Percentiles rank a stretch among this genome's conserved stretches.
These are phyloP conservation scores for Candida labiduridarum DNA, from an alignment of 1,139 yeast genomes.

Conservation along the genomic window DNA sequence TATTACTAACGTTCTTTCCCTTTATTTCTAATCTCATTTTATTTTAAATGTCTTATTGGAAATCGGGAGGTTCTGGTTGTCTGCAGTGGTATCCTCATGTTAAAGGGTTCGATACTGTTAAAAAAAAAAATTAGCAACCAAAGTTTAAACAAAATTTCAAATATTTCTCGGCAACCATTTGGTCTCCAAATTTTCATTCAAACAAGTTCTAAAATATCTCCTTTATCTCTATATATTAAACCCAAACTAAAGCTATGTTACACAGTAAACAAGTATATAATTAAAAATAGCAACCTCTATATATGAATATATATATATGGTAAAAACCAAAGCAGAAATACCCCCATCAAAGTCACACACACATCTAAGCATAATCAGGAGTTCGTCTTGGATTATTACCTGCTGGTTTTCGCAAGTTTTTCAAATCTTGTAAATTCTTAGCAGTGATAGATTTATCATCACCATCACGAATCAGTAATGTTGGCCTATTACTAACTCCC, in stretches of 20 bases:
- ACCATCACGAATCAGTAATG: slow-evolving; percentile 10
- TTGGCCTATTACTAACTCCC: slow-evolving; percentile 15
- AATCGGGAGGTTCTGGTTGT: no score
- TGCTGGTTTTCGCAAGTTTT: slow-evolving; percentile 20
- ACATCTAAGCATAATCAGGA: background rate
- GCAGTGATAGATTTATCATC: slow-evolving; percentile 16
- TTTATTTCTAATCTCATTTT: no score
- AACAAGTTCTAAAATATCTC: background rate
- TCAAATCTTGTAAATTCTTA: slow-evolving; percentile 20
- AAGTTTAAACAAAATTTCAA: background rate
- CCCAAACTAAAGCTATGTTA: background rate
- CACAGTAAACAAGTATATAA: background rate
- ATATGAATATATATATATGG: background rate
- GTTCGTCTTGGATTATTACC: slow-evolving; percentile 1
- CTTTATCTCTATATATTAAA: background rate
- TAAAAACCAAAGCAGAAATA: no score
- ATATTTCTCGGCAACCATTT: background rate
- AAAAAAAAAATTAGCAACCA: background rate
- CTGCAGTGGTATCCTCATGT: no score
- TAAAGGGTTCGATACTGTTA: no score
- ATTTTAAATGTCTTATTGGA: no score
- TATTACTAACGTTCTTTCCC: no score
- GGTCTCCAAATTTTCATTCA: background rate
- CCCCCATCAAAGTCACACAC: no score
- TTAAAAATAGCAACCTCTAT: background rate